Evolutionary conservation across 2,329 filamentous ascomycete genomes (phyloP).

Genomic region (Penicillium capsulatum): DNA sequence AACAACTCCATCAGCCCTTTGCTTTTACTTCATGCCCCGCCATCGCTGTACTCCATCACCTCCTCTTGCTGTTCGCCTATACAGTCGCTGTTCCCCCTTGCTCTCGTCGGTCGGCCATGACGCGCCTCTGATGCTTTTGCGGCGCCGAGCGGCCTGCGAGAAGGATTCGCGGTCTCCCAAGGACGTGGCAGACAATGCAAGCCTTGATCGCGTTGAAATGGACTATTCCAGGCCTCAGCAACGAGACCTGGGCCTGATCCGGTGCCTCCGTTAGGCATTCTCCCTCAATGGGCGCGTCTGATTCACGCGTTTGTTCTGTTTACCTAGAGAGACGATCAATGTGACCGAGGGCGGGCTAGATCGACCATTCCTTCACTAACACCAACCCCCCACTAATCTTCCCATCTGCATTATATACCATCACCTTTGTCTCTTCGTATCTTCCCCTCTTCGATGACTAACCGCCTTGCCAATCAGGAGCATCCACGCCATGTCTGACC

Average conservation of each 20-base stretch:
- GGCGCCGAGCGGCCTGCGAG: background rate
- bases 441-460: slow-evolving; percentile 19
- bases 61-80: slow-evolving; percentile 1
- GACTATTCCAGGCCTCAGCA: background rate
- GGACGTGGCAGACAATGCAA: slow-evolving; percentile 2
- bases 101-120: slow-evolving; percentile 17
- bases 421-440: background rate
- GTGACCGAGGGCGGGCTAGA: slow-evolving; percentile 10
- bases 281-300: slow-evolving; percentile 24
- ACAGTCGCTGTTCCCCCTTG: slow-evolving; percentile 3
- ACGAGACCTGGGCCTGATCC: slow-evolving; percentile 5
- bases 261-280: slow-evolving; percentile 1
- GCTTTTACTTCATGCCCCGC: slow-evolving; percentile 12
- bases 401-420: background rate
- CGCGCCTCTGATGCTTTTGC: slow-evolving; percentile 24
- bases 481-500: slow-evolving; percentile 35
- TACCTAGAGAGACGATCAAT: slow-evolving; percentile 15
- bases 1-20: slow-evolving; percentile 25
- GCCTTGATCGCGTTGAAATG: background rate
- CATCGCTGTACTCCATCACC: slow-evolving; percentile 1
- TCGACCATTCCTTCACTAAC: slow-evolving; percentile 7
- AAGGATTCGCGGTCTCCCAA: slow-evolving; percentile 2
- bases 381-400: slow-evolving; percentile 7
- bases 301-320: slow-evolving; percentile 26
- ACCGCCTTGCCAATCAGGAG: slow-evolving; percentile 12